Percentiles rank a stretch among this genome's conserved stretches.
These are phyloP conservation scores for Geum urbanum DNA, from an alignment of 306 rosid genomes.

Conservation along the genomic window DNA sequence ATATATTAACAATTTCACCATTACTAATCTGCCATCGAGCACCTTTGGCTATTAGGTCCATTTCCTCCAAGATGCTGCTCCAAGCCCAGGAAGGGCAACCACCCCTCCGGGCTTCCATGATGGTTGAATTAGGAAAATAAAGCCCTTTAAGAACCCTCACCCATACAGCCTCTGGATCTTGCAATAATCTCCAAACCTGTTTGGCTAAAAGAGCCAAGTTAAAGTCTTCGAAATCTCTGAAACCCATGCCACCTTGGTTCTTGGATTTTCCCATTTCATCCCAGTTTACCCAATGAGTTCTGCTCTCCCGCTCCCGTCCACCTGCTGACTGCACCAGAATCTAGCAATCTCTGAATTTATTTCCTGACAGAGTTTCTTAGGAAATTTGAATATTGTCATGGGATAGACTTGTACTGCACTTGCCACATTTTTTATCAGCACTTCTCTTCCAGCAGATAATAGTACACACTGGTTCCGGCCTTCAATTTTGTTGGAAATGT, in stretches of 20 bases:
- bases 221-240: neutral
- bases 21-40: neutral
- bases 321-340: neutral
- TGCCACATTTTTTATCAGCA: neutral
- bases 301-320: no score
- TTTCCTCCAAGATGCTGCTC: neutral
- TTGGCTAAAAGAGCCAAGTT: neutral
- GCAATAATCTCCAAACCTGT: neutral
- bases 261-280: neutral
- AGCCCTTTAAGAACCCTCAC: neutral
- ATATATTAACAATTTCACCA: neutral
- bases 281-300: neutral
- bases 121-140: neutral
- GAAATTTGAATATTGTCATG: neutral
- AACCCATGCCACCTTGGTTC: neutral
- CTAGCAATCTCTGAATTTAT: neutral
- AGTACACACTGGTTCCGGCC: neutral
- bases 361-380: neutral
- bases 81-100: neutral
- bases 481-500: neutral
- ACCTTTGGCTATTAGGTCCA: neutral
- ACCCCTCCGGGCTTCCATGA: neutral
- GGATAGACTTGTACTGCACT: neutral
- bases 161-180: neutral
- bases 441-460: neutral